Evolutionary conservation across 1,284 basidiomycete species (phyloP), one percentile per base, ranked within the genome.

Genomic region (Cryptococcus sp.): DNA sequence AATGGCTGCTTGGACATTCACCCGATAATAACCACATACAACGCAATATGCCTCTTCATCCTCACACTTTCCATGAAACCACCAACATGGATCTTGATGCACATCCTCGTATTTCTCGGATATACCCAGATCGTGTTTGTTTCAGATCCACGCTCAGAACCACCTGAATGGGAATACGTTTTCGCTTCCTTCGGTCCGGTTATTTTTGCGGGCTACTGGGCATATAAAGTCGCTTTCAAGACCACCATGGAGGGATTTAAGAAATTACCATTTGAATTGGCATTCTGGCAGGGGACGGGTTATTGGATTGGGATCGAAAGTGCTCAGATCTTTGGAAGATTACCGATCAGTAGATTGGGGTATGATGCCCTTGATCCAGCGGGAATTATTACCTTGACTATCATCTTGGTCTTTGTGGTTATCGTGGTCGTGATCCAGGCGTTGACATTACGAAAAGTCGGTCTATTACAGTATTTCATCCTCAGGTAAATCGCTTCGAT

Each of bases 221-320:
- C 59, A 16, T 74, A 63, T 55, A 58, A 59, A 31, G 60, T 72
- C 3, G 36, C 58, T 2, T 66, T 74, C 50, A 53, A 59, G 14
- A 43, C 53, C 7, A 64, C 67, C 0, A 39, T 74, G 2, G n/a
- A n/a, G 2, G 67, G 61, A 0, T 74, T 71, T 47, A 53, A 24
- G 11, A 37, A 63, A 9, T 47, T 70, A 22, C 64, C 69, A 1
- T 44, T 72, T 24, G 69, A 71, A 34, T 22, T 55, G 32, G 66
- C 60, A 7, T 24, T 72, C 9, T 72, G 69, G 69, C 70, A 72
- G 55, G 70, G 72, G 0, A 31, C 56, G n/a, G 70, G 72, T 14
- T 69, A 56, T 52, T 74, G 72, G 72, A 59, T 74, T 34, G 72
- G 72, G 2, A 55, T 71, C 4, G 72, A 74, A 50, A 63, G 60